These are phyloP conservation scores for Hansenula sp. DNA, from an alignment of 1,139 yeast species.

Conservation along the genomic window DNA sequence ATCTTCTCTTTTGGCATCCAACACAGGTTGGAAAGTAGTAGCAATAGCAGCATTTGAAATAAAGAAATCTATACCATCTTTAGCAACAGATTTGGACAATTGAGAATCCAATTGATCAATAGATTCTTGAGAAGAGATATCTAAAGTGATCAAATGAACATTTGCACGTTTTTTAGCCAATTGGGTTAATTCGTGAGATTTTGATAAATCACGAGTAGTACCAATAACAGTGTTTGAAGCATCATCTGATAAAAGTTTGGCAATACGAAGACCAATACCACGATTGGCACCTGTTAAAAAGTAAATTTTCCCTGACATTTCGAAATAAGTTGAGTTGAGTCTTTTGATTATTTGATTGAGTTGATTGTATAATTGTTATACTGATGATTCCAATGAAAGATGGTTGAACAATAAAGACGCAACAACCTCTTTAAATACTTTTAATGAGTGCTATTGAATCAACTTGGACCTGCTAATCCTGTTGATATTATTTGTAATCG, in stretches of 20 bases:
- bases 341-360: too few species aligned
- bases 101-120: constrained; percentile 11
- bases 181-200: constrained; percentile 10
- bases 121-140: constrained; percentile 16
- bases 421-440: too few species aligned
- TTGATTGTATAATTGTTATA: too few species aligned
- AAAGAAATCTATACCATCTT: constrained; percentile 40
- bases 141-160: constrained; percentile 15
- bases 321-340: too few species aligned
- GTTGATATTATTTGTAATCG: too few species aligned
- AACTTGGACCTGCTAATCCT: too few species aligned
- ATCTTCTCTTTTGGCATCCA: constrained; percentile 1
- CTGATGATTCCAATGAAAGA: too few species aligned
- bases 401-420: too few species aligned
- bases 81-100: constrained; percentile 7
- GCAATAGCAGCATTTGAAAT: constrained; percentile 50
- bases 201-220: constrained; percentile 17
- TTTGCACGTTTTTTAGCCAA: constrained; percentile 4
- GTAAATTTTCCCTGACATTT: constrained; percentile 9
- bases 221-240: constrained; percentile 23
- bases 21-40: constrained; percentile 6
- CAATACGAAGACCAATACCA: constrained; percentile 27
- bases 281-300: constrained; percentile 27
- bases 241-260: constrained; percentile 12
- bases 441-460: too few species aligned